Evolutionary conservation across 2,329 filamentous ascomycete species (phyloP).

Genomic region (Pseudogymnoascus pannorum): DNA sequence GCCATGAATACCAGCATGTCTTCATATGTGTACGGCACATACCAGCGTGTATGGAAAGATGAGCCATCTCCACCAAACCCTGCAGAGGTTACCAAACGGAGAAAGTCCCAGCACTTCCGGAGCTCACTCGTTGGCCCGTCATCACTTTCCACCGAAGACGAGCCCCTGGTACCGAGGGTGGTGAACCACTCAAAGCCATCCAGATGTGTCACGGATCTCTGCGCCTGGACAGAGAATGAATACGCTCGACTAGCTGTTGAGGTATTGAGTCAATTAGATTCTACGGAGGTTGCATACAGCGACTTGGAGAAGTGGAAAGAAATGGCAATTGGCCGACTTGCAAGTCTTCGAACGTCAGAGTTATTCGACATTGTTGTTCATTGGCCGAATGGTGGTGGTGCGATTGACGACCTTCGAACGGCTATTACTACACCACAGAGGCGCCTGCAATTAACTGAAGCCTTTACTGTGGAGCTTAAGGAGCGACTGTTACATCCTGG

Average conservation of each 20-base stretch:
- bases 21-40: slow-evolving; percentile 53
- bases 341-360: slow-evolving; percentile 60
- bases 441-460: slow-evolving; percentile 61
- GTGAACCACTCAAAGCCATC: slow-evolving; percentile 35
- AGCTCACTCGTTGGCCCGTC: slow-evolving; percentile 17
- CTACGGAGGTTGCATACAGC: slow-evolving; percentile 38
- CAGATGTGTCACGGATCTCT: slow-evolving; percentile 51
- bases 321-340: slow-evolving; percentile 60
- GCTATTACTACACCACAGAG: slow-evolving; percentile 61
- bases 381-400: slow-evolving; percentile 66
- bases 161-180: slow-evolving; percentile 25
- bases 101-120: slow-evolving; percentile 14
- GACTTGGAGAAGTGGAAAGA: slow-evolving; percentile 65
- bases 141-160: slow-evolving; percentile 7
- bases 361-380: slow-evolving; percentile 72
- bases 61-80: background rate
- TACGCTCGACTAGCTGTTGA: slow-evolving; percentile 59
- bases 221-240: slow-evolving; percentile 60
- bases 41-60: slow-evolving; percentile 52
- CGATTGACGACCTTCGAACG: slow-evolving; percentile 65
- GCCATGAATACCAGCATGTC: slow-evolving; percentile 61
- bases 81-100: background rate
- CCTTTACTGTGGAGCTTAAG: slow-evolving; percentile 59
- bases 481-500: slow-evolving; percentile 66
- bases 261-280: slow-evolving; percentile 41